Conservation (phyloP, 192 early-diverging fungal genomes). For the Oehlia diaphana region DNA sequence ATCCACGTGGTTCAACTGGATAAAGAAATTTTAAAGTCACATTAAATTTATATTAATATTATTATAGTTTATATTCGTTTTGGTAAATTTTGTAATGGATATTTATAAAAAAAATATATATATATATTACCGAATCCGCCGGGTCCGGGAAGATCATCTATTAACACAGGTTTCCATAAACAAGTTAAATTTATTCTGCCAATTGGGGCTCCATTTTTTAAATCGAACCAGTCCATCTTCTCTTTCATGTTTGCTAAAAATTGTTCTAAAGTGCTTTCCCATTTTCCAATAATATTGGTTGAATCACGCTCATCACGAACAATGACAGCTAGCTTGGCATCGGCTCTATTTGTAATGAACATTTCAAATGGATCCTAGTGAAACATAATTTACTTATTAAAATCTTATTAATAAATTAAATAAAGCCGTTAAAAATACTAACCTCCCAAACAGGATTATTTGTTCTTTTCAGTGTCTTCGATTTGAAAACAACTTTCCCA, state of each 20-base stretch:
- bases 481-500: slow-evolving; percentile 46
- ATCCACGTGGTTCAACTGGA: slow-evolving; percentile 61
- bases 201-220: slow-evolving; percentile 10
- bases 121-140: slow-evolving; percentile 36
- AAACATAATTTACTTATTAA: neutral
- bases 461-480: slow-evolving; percentile 72
- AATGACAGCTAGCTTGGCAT: slow-evolving; percentile 55
- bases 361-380: slow-evolving; percentile 54
- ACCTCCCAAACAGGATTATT: slow-evolving; percentile 38
- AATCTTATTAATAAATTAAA: neutral
- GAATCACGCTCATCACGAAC: slow-evolving; percentile 52
- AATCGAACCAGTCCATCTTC: slow-evolving; percentile 35
- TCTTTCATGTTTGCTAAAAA: slow-evolving; percentile 30
- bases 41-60: neutral
- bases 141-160: slow-evolving; percentile 44
- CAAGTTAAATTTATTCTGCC: slow-evolving; percentile 35
- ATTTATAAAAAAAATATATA: neutral
- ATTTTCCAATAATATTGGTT: slow-evolving; percentile 4
- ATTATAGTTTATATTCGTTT: neutral
- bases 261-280: neutral
- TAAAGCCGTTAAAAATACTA: neutral
- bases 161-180: slow-evolving; percentile 72
- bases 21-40: neutral
- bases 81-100: neutral
- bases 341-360: slow-evolving; percentile 68